Percentiles rank a stretch among this genome's conserved stretches.
Evolutionary conservation across 2,329 filamentous ascomycete species (phyloP).

Genomic region (Phyllosticta citrichinensis): DNA sequence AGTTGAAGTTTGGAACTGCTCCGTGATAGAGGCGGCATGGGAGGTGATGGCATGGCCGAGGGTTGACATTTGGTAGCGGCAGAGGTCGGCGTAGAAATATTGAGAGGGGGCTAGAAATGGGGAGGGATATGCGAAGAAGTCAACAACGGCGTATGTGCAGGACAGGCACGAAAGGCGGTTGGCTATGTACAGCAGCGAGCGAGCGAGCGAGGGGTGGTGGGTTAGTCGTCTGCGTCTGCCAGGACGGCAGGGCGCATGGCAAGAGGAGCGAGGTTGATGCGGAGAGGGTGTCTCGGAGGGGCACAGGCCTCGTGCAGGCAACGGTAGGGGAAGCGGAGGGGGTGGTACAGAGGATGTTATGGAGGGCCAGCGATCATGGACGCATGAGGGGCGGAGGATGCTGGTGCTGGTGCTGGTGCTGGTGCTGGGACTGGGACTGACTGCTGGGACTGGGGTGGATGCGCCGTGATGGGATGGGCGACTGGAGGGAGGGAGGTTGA

Average conservation of each 20-base stretch:
- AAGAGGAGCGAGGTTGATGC: conserved; percentile 3
- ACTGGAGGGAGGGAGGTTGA: no score
- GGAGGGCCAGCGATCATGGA: conserved; percentile 1
- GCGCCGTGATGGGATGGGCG: no score
- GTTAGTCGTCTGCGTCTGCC: conserved; percentile 9
- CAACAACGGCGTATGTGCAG: conserved; percentile 11
- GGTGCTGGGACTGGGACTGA: no score
- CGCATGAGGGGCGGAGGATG: not conserved
- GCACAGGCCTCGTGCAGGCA: not conserved
- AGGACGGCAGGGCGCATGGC: conserved; percentile 10
- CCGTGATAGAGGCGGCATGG: not conserved
- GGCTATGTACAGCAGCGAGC: conserved; percentile 10
- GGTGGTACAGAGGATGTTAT: conserved; percentile 4
- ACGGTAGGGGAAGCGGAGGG: not conserved
- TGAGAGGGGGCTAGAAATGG: conserved; percentile 5
- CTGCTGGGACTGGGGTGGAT: no score
- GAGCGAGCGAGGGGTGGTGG: conserved; percentile 1
- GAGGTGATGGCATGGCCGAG: conserved; percentile 4
- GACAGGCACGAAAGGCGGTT: conserved; percentile 5
- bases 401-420: not conserved
- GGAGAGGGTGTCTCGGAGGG: conserved; percentile 8
- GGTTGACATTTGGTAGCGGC: conserved; percentile 6
- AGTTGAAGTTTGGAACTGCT: not conserved
- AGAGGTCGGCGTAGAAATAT: not conserved
- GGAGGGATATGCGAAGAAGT: conserved; percentile 8